Evolutionary conservation across 208 protist genomes (phyloP).

Genomic region (Histomonas meleagridis): DNA sequence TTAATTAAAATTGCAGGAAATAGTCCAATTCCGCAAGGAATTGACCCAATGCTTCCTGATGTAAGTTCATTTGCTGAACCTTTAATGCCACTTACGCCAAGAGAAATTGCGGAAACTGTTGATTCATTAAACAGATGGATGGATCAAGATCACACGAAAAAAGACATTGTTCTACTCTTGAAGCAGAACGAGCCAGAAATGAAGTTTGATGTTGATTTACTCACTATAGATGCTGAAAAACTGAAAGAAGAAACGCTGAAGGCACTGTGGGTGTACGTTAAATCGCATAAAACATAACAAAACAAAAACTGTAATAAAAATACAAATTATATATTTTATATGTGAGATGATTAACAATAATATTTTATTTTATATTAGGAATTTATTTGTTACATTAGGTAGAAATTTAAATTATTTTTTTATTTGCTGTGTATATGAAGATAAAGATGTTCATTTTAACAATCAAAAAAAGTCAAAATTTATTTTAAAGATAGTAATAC

Average conservation of each 20-base stretch:
- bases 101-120: neutral
- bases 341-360: too few species aligned
- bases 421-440: too few species aligned
- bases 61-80: neutral
- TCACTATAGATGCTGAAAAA: neutral
- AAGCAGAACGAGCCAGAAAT: neutral
- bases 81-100: neutral
- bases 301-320: too few species aligned
- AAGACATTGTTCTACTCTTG: neutral
- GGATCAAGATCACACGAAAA: neutral
- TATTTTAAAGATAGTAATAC: too few species aligned
- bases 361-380: too few species aligned
- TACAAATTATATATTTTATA: too few species aligned
- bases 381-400: too few species aligned
- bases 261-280: too few species aligned
- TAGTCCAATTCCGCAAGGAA: neutral
- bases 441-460: too few species aligned
- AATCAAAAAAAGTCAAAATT: too few species aligned
- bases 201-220: neutral
- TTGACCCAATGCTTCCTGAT: neutral
- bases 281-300: too few species aligned
- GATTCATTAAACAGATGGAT: neutral
- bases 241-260: neutral
- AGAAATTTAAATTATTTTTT: too few species aligned
- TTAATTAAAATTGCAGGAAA: neutral